Percentiles rank a stretch among this genome's conserved stretches.
phyloP scores from a whole-genome alignment of 2,329 filamentous ascomycete genomes.

The Calonectria pseudoturangicola region DNA sequence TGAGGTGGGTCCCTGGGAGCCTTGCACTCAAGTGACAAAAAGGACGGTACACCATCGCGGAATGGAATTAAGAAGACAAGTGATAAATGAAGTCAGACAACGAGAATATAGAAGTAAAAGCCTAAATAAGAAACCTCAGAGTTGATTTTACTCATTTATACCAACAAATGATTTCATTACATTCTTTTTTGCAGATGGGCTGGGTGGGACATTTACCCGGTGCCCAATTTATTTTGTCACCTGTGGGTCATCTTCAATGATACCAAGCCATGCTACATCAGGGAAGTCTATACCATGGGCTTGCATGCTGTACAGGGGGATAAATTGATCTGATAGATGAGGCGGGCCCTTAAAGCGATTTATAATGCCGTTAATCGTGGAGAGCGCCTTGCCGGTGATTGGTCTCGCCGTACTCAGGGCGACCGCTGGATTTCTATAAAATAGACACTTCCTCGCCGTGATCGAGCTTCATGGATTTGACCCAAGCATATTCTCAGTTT shows the following conservation, averaged over 20 bases:
- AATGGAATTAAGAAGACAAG: no score
- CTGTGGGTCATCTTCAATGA: no score
- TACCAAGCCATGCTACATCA: not conserved
- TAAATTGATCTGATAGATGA: not conserved
- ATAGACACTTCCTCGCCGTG: not conserved
- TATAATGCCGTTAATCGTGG: slow-evolving; percentile 6
- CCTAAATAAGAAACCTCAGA: no score
- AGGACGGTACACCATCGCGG: no score
- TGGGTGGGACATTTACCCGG: no score
- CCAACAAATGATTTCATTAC: no score
- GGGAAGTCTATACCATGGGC: not conserved
- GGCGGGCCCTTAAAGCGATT: not conserved
- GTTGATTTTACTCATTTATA: no score
- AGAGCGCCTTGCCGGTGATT: not conserved
- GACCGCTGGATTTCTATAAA: not conserved
- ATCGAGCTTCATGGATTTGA: not conserved
- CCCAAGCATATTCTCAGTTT: no score
- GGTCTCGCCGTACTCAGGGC: not conserved
- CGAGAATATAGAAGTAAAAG: no score
- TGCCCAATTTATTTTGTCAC: no score
- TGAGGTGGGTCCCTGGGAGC: not conserved
- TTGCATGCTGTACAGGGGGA: not conserved
- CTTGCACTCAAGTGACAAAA: not conserved
- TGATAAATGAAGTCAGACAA: no score
- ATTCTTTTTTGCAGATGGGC: no score